phyloP scores from a whole-genome alignment of 2,329 filamentous ascomycete species.

The Alternaria viburni region DNA sequence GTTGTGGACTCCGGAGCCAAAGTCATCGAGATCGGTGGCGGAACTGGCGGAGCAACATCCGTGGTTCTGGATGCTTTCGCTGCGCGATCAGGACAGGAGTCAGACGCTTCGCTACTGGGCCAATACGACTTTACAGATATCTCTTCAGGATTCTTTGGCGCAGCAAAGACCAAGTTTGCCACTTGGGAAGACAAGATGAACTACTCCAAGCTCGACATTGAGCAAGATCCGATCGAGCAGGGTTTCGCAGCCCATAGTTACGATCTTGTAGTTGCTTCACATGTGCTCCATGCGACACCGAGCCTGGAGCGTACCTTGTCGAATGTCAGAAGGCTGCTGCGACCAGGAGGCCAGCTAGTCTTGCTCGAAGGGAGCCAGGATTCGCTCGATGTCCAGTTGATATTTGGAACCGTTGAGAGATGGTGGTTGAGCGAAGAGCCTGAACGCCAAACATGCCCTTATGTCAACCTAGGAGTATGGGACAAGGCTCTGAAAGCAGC shows the following conservation, averaged over 20 bases:
- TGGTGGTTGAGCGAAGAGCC: constrained; percentile 3
- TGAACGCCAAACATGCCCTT: neutral
- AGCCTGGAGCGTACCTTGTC: neutral
- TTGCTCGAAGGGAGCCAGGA: neutral
- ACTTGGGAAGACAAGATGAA: neutral
- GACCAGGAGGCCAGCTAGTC: neutral
- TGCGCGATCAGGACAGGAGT: neutral
- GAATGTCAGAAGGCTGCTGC: neutral
- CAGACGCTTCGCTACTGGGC: neutral
- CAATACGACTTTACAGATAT: neutral
- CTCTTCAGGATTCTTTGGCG: constrained; percentile 2
- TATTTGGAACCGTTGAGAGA: neutral
- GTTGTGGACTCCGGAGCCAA: neutral
- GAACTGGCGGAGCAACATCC: neutral
- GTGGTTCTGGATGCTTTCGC: neutral
- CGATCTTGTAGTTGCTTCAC: constrained; percentile 1
- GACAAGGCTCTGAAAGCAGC: neutral
- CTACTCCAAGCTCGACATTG: neutral
- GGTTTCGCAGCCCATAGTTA: neutral
- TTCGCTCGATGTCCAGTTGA: neutral
- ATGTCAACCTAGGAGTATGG: neutral
- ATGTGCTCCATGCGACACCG: neutral
- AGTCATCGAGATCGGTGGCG: constrained; percentile 6
- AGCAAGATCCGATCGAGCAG: neutral
- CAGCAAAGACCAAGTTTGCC: neutral